Percentiles rank a stretch among this genome's conserved stretches.
phyloP scores from a whole-genome alignment of 257 asterid genomes.

The Lantana camara region DNA sequence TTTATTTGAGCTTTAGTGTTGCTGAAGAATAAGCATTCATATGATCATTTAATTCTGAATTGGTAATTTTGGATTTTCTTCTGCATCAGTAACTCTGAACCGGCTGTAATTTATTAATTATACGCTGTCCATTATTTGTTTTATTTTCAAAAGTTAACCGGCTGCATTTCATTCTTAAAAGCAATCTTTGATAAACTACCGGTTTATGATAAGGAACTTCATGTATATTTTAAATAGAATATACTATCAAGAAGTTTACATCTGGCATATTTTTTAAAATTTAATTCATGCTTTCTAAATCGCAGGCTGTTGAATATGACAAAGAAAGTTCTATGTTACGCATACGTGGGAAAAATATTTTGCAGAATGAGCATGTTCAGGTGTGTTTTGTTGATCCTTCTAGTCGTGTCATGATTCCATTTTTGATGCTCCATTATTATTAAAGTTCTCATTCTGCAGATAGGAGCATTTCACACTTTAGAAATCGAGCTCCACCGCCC shows the following conservation, averaged over 20 bases:
- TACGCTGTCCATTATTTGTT: no score
- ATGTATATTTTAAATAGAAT: background rate
- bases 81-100: background rate
- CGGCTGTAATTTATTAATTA: no score
- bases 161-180: no score
- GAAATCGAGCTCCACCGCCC: constrained; percentile 91
- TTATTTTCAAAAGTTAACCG: no score
- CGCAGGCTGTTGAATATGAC: constrained; percentile 81
- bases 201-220: constrained; percentile 4
- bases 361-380: constrained; percentile 95
- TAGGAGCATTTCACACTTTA: constrained; percentile 97
- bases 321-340: constrained; percentile 93
- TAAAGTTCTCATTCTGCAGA: constrained; percentile 50
- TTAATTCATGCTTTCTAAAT: no score
- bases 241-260: background rate
- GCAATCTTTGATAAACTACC: no score
- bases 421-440: constrained; percentile 22
- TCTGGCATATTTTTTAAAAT: background rate
- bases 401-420: constrained; percentile 10
- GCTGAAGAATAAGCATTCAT: constrained; percentile 3
- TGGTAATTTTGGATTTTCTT: background rate
- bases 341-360: constrained; percentile 86
- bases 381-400: constrained; percentile 42
- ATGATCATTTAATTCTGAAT: no score
- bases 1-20: constrained; percentile 9